Base-by-base conservation (phyloP, 495 filamentous ascomycete genomes). In the Daldinia caldariorum region DNA sequence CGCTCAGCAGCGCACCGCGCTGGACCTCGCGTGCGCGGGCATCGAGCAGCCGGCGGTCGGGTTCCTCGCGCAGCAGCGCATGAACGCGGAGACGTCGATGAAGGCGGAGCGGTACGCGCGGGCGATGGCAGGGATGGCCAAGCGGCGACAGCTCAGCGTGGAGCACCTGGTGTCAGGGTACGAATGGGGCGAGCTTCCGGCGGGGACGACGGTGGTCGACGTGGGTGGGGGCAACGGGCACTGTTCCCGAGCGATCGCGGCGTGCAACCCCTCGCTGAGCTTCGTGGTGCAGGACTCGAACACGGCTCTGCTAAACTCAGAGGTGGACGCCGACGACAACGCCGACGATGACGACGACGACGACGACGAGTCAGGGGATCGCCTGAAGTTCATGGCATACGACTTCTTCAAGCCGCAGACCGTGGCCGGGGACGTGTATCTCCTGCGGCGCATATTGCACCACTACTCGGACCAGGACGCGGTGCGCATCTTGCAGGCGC, bases 391-490 rank as follows among this genome's bases (percentile, higher is more conserved):
- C 31, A 73, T 80, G 63, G 64, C 71, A 37, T 69, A 79, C 57
- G 78, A 78, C 8, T 76, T 80, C 61, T 79, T 79, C 53, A 63
- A 61, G 26, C 71, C 66, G 16, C 81, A 83, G 74, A 77, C 77
- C 0, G 66, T 71, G 1, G 9, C 2, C 0, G 71, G 66, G 1
- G 71, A 73, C 38, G 66, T 73, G 16, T 73, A 73, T 45, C 63
- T 82, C 13, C 73, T 80, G n/a, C 74, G 80, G 10, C 77, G 72
- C 57, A 72, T 78, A 13, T 41, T 83, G 59, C 81, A 82, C 55
- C 75, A 82, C 58, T 78, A 82, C 78, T 76, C 77, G 13, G 80
- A 82, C 61, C 75, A 77, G 35, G 79, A 81, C 50, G 72, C 73
- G 10, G 61, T 79, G 20, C 73, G 76, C 31, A 79, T 83, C 32